These are phyloP conservation scores for Rhynchosporium graminicola DNA, from an alignment of 2,329 filamentous ascomycete species.

Conservation along the genomic window DNA sequence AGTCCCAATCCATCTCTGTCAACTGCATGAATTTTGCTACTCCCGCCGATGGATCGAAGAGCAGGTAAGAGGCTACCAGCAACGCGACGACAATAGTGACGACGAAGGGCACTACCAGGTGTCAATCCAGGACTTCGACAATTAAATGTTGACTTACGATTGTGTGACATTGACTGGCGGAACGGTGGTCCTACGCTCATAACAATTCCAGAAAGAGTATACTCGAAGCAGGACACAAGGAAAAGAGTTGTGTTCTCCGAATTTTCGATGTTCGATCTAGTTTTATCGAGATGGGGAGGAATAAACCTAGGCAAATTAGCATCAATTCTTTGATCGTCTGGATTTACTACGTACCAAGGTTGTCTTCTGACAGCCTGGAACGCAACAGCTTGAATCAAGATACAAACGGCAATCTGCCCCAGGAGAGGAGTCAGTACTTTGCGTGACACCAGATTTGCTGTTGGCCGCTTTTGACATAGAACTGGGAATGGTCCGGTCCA, in stretches of 20 bases:
- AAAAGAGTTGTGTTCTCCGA: slow-evolving; percentile 94
- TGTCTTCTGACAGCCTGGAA: slow-evolving; percentile 77
- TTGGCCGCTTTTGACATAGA: slow-evolving; percentile 82
- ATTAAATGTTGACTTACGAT: slow-evolving; percentile 58
- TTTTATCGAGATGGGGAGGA: slow-evolving; percentile 72
- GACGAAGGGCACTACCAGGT: slow-evolving; percentile 72
- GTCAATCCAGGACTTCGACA: slow-evolving; percentile 8
- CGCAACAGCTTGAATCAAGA: slow-evolving; percentile 72
- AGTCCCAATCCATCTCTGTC: slow-evolving; percentile 71
- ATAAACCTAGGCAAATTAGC: slow-evolving; percentile 60
- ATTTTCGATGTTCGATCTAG: slow-evolving; percentile 85
- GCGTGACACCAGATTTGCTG: slow-evolving; percentile 85
- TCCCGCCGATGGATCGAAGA: slow-evolving; percentile 71
- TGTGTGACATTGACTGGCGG: slow-evolving; percentile 74
- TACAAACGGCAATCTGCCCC: slow-evolving; percentile 82
- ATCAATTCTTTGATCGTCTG: not conserved
- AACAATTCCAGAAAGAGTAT: slow-evolving; percentile 86
- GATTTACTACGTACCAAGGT: slow-evolving; percentile 61
- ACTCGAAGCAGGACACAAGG: slow-evolving; percentile 89
- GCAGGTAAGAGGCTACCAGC: slow-evolving; percentile 74
- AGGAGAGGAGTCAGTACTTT: slow-evolving; percentile 90
- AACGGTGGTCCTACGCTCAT: slow-evolving; percentile 92
- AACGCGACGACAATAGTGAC: slow-evolving; percentile 71
- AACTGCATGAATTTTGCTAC: slow-evolving; percentile 80
- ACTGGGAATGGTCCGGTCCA: slow-evolving; percentile 84